Conservation (phyloP, 176 grass and related monocot species). For the Eleusine indica region DNA sequence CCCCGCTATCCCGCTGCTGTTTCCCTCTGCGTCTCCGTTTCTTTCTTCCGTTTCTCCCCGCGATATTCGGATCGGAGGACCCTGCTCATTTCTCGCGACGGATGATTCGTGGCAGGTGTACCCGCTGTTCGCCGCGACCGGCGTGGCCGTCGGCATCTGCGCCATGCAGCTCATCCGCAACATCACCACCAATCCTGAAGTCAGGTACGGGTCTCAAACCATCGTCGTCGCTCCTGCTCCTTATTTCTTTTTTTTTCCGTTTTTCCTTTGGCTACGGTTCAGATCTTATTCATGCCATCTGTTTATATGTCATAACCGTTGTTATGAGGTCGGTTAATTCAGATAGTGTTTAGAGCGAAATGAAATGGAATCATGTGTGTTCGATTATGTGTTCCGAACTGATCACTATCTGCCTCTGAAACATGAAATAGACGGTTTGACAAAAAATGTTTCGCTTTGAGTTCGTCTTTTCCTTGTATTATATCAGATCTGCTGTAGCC, state of each 20-base stretch:
- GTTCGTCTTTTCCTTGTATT: neutral
- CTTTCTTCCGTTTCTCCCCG: neutral
- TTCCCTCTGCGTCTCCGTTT: neutral
- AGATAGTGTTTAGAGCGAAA: neutral
- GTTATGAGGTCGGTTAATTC: neutral
- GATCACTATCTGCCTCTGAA: neutral
- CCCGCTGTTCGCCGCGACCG: constrained; percentile 56
- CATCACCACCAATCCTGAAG: constrained; percentile 68
- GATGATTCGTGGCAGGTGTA: constrained; percentile 42
- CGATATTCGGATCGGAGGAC: neutral
- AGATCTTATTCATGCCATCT: neutral
- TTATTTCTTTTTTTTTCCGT: neutral
- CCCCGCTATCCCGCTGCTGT: neutral
- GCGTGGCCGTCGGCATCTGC: constrained; percentile 60
- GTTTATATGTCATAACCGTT: neutral
- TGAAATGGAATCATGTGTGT: neutral
- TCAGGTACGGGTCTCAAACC: neutral
- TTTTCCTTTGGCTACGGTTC: neutral
- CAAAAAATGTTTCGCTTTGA: no score
- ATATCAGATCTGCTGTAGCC: neutral
- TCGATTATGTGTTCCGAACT: neutral
- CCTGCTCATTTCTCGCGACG: neutral
- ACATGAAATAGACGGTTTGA: no score
- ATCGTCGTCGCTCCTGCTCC: neutral
- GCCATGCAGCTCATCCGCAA: constrained; percentile 60